Conservation (phyloP, 1,284 basidiomycete species). For the Cutaneotrichosporon cavernicola region DNA sequence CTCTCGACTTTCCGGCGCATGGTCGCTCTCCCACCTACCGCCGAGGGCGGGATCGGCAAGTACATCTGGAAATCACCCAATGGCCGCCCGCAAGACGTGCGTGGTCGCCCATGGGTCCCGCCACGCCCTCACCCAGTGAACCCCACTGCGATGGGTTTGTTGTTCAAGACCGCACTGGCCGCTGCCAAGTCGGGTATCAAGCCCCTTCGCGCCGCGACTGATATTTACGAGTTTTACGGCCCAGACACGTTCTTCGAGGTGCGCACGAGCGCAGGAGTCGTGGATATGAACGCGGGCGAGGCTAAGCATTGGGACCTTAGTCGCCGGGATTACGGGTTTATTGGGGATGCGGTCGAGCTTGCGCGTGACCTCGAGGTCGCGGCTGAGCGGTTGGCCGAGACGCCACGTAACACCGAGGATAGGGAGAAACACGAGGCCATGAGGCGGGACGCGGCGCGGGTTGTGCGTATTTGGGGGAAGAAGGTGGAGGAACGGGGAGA, state of each 20-base stretch:
- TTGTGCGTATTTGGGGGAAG: background rate
- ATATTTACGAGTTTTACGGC: conserved; percentile 22
- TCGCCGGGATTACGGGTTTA: background rate
- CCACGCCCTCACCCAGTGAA: conserved; percentile 20
- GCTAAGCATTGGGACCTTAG: conserved; percentile 4
- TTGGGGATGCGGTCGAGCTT: conserved; percentile 13
- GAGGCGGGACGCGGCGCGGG: background rate
- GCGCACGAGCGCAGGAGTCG: background rate
- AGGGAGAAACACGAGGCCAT: background rate
- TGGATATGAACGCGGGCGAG: background rate
- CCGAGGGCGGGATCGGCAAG: conserved; percentile 17
- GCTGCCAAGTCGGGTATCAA: conserved; percentile 14
- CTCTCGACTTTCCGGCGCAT: conserved; percentile 35
- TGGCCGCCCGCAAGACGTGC: conserved; percentile 21
- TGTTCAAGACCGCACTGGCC: conserved; percentile 34
- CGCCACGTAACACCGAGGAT: conserved; percentile 8
- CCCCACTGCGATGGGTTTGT: conserved; percentile 26
- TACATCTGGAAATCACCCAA: conserved; percentile 28
- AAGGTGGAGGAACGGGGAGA: background rate
- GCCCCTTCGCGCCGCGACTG: conserved; percentile 28
- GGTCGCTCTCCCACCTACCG: conserved; percentile 28
- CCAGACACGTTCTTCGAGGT: conserved; percentile 8
- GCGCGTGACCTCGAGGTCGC: conserved; percentile 16
- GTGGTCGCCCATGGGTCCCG: conserved; percentile 24
- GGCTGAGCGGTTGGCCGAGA: conserved; percentile 11